phyloP scores from a whole-genome alignment of 1,284 basidiomycete species.

The Stereum hirsutum region DNA sequence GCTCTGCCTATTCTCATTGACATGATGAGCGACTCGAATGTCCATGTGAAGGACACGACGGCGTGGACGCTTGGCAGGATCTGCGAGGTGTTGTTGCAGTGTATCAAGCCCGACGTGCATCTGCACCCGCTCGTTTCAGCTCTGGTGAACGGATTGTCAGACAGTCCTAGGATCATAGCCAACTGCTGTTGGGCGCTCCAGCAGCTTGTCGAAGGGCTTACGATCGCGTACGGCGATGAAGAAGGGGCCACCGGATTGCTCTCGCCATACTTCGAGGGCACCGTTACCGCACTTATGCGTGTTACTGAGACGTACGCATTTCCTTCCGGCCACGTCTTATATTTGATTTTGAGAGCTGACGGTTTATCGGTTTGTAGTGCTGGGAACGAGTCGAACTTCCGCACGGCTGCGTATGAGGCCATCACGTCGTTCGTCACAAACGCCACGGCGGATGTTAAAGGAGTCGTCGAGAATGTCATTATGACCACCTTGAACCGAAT shows the following conservation, averaged over 20 bases:
- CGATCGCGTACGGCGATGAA: conserved; percentile 35
- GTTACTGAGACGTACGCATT: conserved; percentile 74
- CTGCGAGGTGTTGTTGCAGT: conserved; percentile 82
- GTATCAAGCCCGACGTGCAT: conserved; percentile 88
- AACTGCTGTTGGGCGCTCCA: conserved; percentile 97
- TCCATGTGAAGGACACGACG: conserved; percentile 93
- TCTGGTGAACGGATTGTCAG: conserved; percentile 75
- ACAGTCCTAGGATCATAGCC: conserved; percentile 81
- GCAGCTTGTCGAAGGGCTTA: conserved; percentile 85
- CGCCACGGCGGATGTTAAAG: conserved; percentile 74
- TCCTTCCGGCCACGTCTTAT: conserved; percentile 1
- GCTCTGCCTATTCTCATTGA: conserved; percentile 91
- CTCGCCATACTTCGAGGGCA: conserved; percentile 85
- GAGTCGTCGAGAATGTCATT: conserved; percentile 78
- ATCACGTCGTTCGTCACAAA: conserved; percentile 83
- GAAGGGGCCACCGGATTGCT: conserved; percentile 64
- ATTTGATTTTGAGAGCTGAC: conserved; percentile 6
- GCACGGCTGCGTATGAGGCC: conserved; percentile 95
- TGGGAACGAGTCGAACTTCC: conserved; percentile 86
- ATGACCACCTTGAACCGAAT: conserved; percentile 82
- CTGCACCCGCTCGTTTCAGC: conserved; percentile 80
- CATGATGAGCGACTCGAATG: conserved; percentile 87
- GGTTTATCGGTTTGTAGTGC: conserved; percentile 34
- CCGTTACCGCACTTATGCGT: conserved; percentile 74
- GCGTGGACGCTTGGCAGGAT: conserved; percentile 98